Evolutionary conservation across 129 eudicot genomes (phyloP), one percentile per base, ranked within the genome.

Genomic region (Mikania micrantha): DNA sequence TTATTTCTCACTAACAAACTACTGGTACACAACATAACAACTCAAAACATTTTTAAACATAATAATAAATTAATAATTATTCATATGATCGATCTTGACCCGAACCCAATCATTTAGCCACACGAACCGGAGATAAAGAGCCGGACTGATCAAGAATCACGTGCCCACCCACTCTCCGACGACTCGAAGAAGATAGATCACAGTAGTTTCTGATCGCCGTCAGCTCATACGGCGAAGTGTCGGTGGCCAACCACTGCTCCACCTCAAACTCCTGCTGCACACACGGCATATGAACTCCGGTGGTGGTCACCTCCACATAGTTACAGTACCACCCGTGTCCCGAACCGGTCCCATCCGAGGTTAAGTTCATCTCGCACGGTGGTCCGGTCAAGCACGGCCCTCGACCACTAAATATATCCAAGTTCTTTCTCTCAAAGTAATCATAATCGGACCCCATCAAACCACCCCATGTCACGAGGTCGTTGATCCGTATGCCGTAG

Each of bases 181-280:
- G n/a, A 5, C 54, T 61, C 7, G 45, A 34, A 17, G 82, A 66
- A 44, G 47, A 29, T 57, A 16, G 1, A 27, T 56, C 75, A 7
- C 94, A 91, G 34, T 72, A 20, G 21, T 88, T 71, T 42, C 81
- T 50, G 13, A 81, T 63, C 0, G 87, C 94, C 4, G 91, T 77
- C 0, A 91, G 87, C 67, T 84, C 77, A 25, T 76, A 77, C 10
- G 98, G 98, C 8, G 85, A 71, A 0, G 87, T 41, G 48, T 91
- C 96, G 9, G 83, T 74, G 13, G 98, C 90, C 28, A 92, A 31
- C 98, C 98, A 92, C 78, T 92, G 91, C 79, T 92, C 98, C 69
- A 92, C 85, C 16, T 81, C 80, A 71, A 92, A 92, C 41, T 67
- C 47, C 75, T 78, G 77, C 66, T 84, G 91, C 0, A 82, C 84